Conservation (phyloP, 129 eudicot species). For the Apium graveolens region DNA sequence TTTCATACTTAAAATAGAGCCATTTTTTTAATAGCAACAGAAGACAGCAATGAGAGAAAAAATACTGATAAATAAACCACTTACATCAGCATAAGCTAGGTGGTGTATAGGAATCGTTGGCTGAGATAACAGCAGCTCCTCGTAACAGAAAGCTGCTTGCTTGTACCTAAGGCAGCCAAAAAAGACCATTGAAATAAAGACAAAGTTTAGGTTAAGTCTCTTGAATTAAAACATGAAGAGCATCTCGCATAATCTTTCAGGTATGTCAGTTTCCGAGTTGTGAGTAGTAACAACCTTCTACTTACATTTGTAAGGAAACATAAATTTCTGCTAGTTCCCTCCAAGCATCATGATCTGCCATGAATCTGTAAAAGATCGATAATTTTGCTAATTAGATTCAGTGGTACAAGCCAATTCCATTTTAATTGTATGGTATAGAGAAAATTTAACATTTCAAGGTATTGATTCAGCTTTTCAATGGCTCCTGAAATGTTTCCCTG, state of each 20-base stretch:
- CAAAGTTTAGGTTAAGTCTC: neutral
- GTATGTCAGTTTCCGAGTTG: neutral
- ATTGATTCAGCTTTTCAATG: constrained; percentile 69
- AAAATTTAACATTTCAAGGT: constrained; percentile 74
- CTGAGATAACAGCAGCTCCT: constrained; percentile 84
- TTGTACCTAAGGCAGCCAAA: constrained; percentile 54
- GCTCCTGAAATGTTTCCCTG: constrained; percentile 70
- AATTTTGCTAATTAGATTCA: neutral
- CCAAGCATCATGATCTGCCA: constrained; percentile 99
- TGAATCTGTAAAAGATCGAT: constrained; percentile 42
- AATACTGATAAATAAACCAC: constrained; percentile 12
- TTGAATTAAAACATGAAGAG: neutral
- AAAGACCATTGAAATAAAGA: neutral
- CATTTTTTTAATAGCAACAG: neutral
- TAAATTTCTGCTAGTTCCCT: constrained; percentile 95
- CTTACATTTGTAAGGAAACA: constrained; percentile 93
- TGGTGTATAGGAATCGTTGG: constrained; percentile 77
- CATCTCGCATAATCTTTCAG: neutral
- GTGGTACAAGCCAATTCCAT: neutral
- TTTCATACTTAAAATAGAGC: neutral
- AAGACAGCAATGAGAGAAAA: too few relatives aligned
- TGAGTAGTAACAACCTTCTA: neutral
- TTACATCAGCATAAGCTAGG: constrained; percentile 95
- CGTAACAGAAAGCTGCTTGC: constrained; percentile 96
- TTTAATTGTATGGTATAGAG: neutral